These are phyloP conservation scores for Amanita pallidorosea DNA, from an alignment of 768 basidiomycete species.

Conservation along the genomic window DNA sequence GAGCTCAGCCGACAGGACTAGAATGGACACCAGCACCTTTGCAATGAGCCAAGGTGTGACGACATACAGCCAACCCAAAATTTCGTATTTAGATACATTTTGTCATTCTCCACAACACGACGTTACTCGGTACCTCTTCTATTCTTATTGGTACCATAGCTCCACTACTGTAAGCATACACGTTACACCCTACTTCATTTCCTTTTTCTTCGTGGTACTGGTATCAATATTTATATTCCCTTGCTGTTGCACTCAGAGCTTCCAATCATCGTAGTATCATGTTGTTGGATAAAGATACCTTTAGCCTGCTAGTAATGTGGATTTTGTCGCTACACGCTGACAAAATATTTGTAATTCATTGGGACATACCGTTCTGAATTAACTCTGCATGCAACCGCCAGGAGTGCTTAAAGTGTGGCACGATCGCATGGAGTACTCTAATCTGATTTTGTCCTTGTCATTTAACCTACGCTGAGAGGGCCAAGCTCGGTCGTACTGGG, in stretches of 20 bases:
- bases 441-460: no score
- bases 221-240: not conserved
- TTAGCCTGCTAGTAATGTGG: not conserved
- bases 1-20: conserved; percentile 63
- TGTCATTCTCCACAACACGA: not conserved
- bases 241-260: not conserved
- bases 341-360: no score
- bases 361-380: no score
- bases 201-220: not conserved
- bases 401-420: no score
- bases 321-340: not conserved
- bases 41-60: not conserved
- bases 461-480: no score
- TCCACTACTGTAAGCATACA: conserved; percentile 3
- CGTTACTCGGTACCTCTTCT: not conserved
- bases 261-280: not conserved
- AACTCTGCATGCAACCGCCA: no score
- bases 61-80: not conserved
- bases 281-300: not conserved
- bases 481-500: not conserved
- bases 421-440: no score
- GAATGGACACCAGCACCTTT: not conserved
- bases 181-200: not conserved
- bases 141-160: not conserved
- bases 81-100: conserved; percentile 2